phyloP scores from a whole-genome alignment of 2,329 filamentous ascomycete species.

The Thelonectria olida region DNA sequence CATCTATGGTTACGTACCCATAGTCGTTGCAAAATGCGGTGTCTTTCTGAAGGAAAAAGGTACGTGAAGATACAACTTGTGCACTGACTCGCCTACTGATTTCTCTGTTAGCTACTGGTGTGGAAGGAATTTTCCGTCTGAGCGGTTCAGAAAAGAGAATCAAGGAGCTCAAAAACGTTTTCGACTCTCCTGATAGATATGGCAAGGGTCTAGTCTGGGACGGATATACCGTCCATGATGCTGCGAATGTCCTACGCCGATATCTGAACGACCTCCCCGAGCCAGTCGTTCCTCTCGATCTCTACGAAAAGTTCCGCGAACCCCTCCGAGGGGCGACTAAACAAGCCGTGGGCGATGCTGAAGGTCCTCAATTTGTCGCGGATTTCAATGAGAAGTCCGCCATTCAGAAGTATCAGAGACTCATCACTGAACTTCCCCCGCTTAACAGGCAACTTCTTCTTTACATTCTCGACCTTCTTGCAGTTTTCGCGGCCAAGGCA shows the following conservation, averaged over 20 bases:
- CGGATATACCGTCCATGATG: constrained; percentile 97
- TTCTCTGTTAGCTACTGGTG: constrained; percentile 76
- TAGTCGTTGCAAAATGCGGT: constrained; percentile 97
- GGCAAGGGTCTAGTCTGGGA: constrained; percentile 97
- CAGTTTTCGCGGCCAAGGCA: constrained; percentile 96
- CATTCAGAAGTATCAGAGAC: constrained; percentile 83
- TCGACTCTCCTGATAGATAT: constrained; percentile 94
- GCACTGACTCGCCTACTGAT: constrained; percentile 28
- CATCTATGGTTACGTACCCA: constrained; percentile 98
- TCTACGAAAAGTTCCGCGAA: constrained; percentile 91
- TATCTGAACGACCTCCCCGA: constrained; percentile 97
- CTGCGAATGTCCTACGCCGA: constrained; percentile 92
- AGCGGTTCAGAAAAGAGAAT: constrained; percentile 98
- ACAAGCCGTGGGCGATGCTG: constrained; percentile 76
- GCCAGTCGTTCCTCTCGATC: constrained; percentile 92
- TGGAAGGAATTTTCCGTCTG: constrained; percentile 96
- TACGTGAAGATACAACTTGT: constrained; percentile 53
- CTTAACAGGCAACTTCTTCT: constrained; percentile 93
- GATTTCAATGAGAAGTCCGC: constrained; percentile 71
- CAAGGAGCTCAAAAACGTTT: constrained; percentile 91
- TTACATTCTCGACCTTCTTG: constrained; percentile 94
- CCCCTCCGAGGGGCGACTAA: constrained; percentile 78
- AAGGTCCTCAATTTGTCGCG: constrained; percentile 75
- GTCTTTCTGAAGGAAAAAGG: constrained; percentile 98
- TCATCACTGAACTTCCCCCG: constrained; percentile 93